phyloP scores from a whole-genome alignment of 805 yeast genomes.

The Candida sakaeoensis region DNA sequence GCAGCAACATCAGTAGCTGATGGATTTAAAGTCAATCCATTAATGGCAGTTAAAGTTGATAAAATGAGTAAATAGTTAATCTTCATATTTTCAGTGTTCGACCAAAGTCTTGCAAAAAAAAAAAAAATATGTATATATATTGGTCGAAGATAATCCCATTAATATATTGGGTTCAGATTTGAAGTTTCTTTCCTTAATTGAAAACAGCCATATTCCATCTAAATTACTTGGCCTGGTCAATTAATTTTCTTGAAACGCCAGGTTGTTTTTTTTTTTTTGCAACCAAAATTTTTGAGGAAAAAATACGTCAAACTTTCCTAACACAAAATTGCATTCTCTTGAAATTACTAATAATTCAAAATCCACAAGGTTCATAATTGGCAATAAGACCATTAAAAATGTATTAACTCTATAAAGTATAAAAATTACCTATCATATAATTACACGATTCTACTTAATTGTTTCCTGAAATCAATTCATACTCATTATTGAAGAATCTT shows the following conservation, averaged over 20 bases:
- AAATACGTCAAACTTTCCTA: slow-evolving; percentile 4
- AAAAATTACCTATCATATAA: background rate
- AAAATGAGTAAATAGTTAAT: slow-evolving; percentile 7
- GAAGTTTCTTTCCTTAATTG: background rate
- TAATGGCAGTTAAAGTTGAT: slow-evolving; percentile 5
- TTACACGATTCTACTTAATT: background rate
- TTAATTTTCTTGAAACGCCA: slow-evolving; percentile 1
- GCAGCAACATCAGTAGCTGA: slow-evolving; percentile 7
- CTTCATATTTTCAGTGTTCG: slow-evolving; percentile 3
- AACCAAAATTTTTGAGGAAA: slow-evolving; percentile 4
- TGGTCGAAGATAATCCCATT: background rate
- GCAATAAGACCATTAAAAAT: too few species aligned
- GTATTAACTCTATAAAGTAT: background rate
- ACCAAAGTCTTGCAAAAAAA: background rate
- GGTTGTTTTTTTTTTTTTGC: slow-evolving; percentile 1
- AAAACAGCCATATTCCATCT: too few species aligned
- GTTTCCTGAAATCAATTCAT: slow-evolving; percentile 10
- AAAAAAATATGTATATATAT: background rate
- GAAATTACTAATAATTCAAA: background rate
- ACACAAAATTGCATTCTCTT: background rate
- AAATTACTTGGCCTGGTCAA: background rate
- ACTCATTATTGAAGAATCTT: slow-evolving; percentile 1
- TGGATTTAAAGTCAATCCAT: slow-evolving; percentile 7
- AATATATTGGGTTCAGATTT: background rate
- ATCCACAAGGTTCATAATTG: background rate